Evolutionary conservation across 805 yeast species (phyloP).

Genomic region (Pichia rugopelliculosa): DNA sequence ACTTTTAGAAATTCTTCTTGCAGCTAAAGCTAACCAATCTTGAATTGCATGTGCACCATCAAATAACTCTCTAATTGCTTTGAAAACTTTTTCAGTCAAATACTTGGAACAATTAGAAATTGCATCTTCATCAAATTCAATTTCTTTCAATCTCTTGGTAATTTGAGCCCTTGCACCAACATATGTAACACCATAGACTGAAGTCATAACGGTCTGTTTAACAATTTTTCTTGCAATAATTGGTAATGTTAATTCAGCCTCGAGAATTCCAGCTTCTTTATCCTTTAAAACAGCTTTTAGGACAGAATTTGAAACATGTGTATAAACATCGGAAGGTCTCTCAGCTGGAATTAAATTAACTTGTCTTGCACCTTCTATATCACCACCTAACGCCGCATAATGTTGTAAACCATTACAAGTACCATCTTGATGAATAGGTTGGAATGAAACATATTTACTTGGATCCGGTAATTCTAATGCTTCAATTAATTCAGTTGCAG

Average conservation of each 20-base stretch:
- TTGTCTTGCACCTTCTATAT: constrained; percentile 72
- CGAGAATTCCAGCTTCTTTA: constrained; percentile 44
- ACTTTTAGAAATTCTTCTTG: constrained; percentile 71
- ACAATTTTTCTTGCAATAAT: constrained; percentile 80
- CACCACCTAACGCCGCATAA: constrained; percentile 85
- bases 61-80: constrained; percentile 77
- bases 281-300: constrained; percentile 46
- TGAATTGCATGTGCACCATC: constrained; percentile 92
- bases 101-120: constrained; percentile 46
- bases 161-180: constrained; percentile 91
- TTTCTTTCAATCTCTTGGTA: constrained; percentile 61
- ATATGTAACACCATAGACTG: constrained; percentile 93
- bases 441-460: constrained; percentile 54
- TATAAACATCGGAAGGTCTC: constrained; percentile 71
- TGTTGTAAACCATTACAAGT: constrained; percentile 83
- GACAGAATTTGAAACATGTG: constrained; percentile 62
- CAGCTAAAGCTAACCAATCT: constrained; percentile 91
- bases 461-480: constrained; percentile 61
- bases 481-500: constrained; percentile 57
- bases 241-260: constrained; percentile 49
- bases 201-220: constrained; percentile 97
- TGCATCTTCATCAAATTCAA: constrained; percentile 34
- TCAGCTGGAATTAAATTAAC: constrained; percentile 68
- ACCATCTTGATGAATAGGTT: constrained; percentile 83
- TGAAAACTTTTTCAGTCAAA: constrained; percentile 71